Evolutionary conservation across 2,329 filamentous ascomycete genomes (phyloP).

Genomic region (Coniochaeta hoffmannii): DNA sequence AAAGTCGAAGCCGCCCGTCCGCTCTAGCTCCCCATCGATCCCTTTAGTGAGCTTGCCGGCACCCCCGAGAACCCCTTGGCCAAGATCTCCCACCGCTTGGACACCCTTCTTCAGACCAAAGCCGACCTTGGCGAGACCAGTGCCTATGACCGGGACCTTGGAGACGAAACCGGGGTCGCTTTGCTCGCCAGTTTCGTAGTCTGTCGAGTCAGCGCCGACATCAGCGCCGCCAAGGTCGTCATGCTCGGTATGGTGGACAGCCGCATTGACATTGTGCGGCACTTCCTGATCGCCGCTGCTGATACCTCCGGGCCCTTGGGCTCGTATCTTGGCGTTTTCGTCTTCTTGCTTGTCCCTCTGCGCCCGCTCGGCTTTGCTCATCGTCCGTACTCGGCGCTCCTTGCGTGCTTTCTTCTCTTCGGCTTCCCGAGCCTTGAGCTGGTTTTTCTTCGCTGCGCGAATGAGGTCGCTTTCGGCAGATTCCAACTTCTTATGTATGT

Average conservation of each 20-base stretch:
- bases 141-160: slow-evolving; percentile 23
- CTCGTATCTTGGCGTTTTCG: slow-evolving; percentile 40
- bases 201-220: slow-evolving; percentile 11
- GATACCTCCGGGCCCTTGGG: slow-evolving; percentile 39
- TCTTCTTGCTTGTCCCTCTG: slow-evolving; percentile 41
- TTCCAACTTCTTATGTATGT: slow-evolving; percentile 67
- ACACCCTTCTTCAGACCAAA: slow-evolving; percentile 41
- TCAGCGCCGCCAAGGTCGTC: slow-evolving; percentile 13
- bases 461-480: slow-evolving; percentile 79
- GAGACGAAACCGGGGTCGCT: slow-evolving; percentile 13
- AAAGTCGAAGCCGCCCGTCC: slow-evolving; percentile 46
- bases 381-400: slow-evolving; percentile 36
- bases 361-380: slow-evolving; percentile 43
- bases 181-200: slow-evolving; percentile 9
- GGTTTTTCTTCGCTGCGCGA: slow-evolving; percentile 67
- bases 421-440: slow-evolving; percentile 60
- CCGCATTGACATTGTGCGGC: slow-evolving; percentile 42
- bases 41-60: slow-evolving; percentile 39
- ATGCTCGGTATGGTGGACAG: slow-evolving; percentile 24
- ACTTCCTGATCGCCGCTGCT: slow-evolving; percentile 45
- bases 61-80: slow-evolving; percentile 36
- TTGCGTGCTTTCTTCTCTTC: slow-evolving; percentile 59
- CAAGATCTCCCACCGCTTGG: slow-evolving; percentile 32
- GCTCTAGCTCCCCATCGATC: slow-evolving; percentile 44
- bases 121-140: slow-evolving; percentile 37